Conservation (phyloP, 768 basidiomycete species). For the Roridomyces roridus region DNA sequence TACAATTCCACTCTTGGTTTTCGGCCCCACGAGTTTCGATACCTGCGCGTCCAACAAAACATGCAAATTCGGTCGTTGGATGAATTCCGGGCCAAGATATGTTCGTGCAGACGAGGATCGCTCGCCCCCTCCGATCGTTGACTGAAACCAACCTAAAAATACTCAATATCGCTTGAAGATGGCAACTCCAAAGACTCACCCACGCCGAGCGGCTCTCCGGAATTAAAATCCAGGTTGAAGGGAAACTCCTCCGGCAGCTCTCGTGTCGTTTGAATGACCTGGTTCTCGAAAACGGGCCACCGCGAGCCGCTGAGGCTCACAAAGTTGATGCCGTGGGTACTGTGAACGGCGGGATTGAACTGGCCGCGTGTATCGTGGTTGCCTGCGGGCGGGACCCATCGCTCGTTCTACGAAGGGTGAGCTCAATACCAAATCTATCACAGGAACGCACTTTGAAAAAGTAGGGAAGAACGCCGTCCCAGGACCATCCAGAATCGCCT, state of each 20-base stretch:
- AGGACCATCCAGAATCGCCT: slow-evolving; percentile 42
- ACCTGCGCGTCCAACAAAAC: slow-evolving; percentile 33
- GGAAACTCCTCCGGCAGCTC: slow-evolving; percentile 33
- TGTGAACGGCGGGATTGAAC: slow-evolving; percentile 43
- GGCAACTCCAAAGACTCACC: slow-evolving; percentile 17
- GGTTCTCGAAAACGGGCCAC: slow-evolving; percentile 31
- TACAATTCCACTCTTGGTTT: not conserved
- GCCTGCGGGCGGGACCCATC: slow-evolving; percentile 40
- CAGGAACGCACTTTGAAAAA: too few species aligned
- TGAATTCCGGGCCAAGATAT: slow-evolving; percentile 32
- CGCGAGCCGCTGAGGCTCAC: slow-evolving; percentile 38
- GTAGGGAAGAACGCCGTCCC: slow-evolving; percentile 37
- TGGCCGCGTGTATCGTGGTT: slow-evolving; percentile 43
- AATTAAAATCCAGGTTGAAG: slow-evolving; percentile 36
- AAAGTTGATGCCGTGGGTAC: slow-evolving; percentile 34
- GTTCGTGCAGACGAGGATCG: slow-evolving; percentile 37
- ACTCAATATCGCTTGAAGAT: too few species aligned
- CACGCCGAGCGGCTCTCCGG: slow-evolving; percentile 34
- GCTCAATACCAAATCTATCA: too few species aligned
- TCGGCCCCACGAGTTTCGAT: slow-evolving; percentile 16
- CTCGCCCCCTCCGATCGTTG: slow-evolving; percentile 29
- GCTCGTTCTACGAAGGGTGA: too few species aligned
- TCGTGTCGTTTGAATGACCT: slow-evolving; percentile 35
- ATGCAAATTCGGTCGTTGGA: slow-evolving; percentile 33
- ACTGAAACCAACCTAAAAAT: slow-evolving; percentile 30